Evolutionary conservation across 805 yeast genomes (phyloP).

Genomic region (Starmerella stellata): DNA sequence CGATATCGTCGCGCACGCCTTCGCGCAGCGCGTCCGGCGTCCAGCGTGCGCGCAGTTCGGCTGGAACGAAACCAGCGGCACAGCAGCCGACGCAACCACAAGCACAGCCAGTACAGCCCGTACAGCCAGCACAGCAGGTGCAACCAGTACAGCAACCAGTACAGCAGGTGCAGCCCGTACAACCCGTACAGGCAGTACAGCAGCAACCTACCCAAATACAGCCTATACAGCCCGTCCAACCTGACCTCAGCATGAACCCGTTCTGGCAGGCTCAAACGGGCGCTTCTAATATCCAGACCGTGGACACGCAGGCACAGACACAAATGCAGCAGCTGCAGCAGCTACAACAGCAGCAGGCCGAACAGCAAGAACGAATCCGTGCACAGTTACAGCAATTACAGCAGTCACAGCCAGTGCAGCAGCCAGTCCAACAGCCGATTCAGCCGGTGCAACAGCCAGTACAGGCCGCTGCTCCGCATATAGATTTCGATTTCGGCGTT

Average conservation of each 20-base stretch:
- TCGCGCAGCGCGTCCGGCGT: background rate
- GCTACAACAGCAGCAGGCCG: conserved; percentile 17
- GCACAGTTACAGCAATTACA: conserved; percentile 16
- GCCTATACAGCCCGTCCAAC: conserved; percentile 1
- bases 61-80: background rate
- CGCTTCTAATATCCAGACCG: conserved; percentile 15
- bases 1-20: background rate
- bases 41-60: background rate
- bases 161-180: conserved; percentile 1
- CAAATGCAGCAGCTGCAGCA: conserved; percentile 21
- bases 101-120: conserved; percentile 5
- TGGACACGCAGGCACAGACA: conserved; percentile 17
- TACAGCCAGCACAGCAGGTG: background rate
- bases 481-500: no score
- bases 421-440: conserved; percentile 7
- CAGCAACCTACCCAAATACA: background rate
- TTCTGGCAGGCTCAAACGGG: conserved; percentile 15
- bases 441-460: conserved; percentile 13
- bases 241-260: conserved; percentile 10
- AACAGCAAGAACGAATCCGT: conserved; percentile 16
- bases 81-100: conserved; percentile 6
- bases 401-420: conserved; percentile 15
- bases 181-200: background rate
- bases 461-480: background rate
- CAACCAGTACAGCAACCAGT: background rate